Evolutionary conservation across 148 eudicot genomes (phyloP).

Genomic region (Fallopia convolvulus): DNA sequence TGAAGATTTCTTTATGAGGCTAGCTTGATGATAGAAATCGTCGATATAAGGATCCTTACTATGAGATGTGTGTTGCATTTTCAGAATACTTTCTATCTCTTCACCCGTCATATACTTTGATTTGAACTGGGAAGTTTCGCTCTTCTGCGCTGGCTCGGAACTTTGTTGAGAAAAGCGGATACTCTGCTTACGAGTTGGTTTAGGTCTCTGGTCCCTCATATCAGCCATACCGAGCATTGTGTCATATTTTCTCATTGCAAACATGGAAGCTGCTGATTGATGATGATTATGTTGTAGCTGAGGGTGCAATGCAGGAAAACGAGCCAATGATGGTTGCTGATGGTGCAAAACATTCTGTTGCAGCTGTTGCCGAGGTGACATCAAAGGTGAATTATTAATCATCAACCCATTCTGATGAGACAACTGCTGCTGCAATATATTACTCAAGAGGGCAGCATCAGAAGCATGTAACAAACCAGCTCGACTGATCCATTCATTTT

Average conservation of each 20-base stretch:
- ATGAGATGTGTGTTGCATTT: constrained; percentile 65
- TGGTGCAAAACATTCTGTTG: constrained; percentile 34
- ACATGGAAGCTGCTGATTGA: constrained; percentile 29
- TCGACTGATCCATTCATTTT: constrained; percentile 48
- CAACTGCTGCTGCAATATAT: constrained; percentile 44
- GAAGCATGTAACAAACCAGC: constrained; percentile 32
- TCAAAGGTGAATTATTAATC: constrained; percentile 30
- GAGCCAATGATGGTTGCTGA: constrained; percentile 37
- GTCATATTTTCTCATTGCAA: constrained; percentile 38
- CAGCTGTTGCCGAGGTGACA: constrained; percentile 43
- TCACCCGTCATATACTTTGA: constrained; percentile 68
- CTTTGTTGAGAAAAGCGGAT: constrained; percentile 40
- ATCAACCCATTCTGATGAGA: constrained; percentile 44
- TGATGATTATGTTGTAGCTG: constrained; percentile 34
- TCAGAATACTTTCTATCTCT: constrained; percentile 63
- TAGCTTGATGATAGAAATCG: constrained; percentile 75
- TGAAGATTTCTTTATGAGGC: constrained; percentile 43
- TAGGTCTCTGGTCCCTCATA: constrained; percentile 43
- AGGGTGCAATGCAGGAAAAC: constrained; percentile 32
- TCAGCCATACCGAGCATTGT: constrained; percentile 41
- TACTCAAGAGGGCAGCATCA: constrained; percentile 35
- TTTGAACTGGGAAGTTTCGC: constrained; percentile 31
- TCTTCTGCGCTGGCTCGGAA: constrained; percentile 41
- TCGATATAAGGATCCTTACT: constrained; percentile 69
- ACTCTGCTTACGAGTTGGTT: constrained; percentile 31